Base-by-base conservation (phyloP, 73 alveolate genomes). In the Paramecium primaurelia region DNA sequence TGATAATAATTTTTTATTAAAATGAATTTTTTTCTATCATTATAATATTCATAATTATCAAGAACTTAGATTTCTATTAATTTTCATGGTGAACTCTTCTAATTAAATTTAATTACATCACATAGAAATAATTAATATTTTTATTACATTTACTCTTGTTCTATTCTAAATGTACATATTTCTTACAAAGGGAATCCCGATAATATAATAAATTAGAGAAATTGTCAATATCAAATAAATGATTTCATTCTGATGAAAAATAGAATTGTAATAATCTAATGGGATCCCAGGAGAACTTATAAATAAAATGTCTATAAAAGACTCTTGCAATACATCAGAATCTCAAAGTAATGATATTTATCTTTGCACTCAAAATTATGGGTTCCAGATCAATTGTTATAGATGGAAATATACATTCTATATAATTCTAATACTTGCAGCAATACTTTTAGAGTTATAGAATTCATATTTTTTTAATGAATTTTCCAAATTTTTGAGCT, bases 301-400 rank as follows among this genome's bases (percentile, higher is more conserved):
- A 96, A 9, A 97, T 97, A n/a, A 94, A 93, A 91, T 95, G 97
- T 16, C 97, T 97, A 71, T 95, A 95, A 92, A 86, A 2, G 38
- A 93, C 59, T 42, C 97, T 93, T 44, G 86, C 47, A 9, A 91
- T 75, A 8, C 28, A 68, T 97, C 97, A 94, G 54, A 93, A 71
- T 3, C 77, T 40, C 58, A 84, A 51, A 34, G 98, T 96, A 49
- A 37, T 71, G 40, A 92, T 30, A 60, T 96, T 97, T 87, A 95
- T 86, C 14, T 69, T 94, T 22, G 86, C 25, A 5, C 96, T 96
- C 10, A 96, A 85, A 6, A 93, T 10, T 38, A 93, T 20, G n/a
- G 95, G 92, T 14, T 97, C 97, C 8, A 86, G 10, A 8, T 75
- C 68, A 32, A 86, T 59, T 12, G 97, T 96, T 38, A 86, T 42